A percentile compares a stretch with the other conserved stretches of the same genome.
phyloP scores from a whole-genome alignment of 2,329 filamentous ascomycete species.

The Lecanicillium sp. region DNA sequence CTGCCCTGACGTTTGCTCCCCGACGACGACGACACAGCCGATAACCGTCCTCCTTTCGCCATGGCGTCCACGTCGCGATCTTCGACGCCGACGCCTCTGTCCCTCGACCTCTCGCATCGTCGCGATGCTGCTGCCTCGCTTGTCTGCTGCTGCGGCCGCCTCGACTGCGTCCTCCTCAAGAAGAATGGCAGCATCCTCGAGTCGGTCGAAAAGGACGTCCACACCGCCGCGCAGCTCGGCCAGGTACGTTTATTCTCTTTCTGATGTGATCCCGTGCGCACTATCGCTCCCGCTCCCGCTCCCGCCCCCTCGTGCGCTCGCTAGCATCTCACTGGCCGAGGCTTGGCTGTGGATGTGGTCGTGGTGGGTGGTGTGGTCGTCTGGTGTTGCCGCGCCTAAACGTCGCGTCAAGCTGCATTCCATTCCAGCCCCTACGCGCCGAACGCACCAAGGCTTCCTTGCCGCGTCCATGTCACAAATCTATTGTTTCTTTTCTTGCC shows the following conservation, averaged over 20 bases:
- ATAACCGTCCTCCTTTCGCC: not conserved
- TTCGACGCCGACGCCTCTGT: slow-evolving; percentile 13
- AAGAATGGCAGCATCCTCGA: slow-evolving; percentile 74
- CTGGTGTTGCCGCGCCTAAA: too few relatives aligned
- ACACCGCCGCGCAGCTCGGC: slow-evolving; percentile 77
- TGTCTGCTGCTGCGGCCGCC: slow-evolving; percentile 78
- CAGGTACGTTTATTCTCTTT: slow-evolving; percentile 58
- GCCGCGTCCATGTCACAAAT: not conserved
- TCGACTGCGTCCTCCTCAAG: slow-evolving; percentile 70
- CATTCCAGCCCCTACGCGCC: not conserved
- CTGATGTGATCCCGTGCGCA: slow-evolving; percentile 8
- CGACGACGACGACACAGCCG: too few relatives aligned
- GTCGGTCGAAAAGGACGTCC: slow-evolving; percentile 79
- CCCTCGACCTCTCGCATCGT: slow-evolving; percentile 14
- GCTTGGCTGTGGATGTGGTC: too few relatives aligned
- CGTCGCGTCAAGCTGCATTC: not conserved
- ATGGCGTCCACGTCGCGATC: slow-evolving; percentile 6
- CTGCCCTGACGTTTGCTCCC: not conserved
- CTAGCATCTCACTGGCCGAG: too few relatives aligned
- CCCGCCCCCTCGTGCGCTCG: too few relatives aligned
- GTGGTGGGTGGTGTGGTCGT: not conserved
- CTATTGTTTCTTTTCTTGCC: not conserved
- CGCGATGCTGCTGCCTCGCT: slow-evolving; percentile 27
- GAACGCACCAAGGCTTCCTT: not conserved
- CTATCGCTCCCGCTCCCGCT: not conserved